Base-by-base conservation (phyloP, 148 eudicot genomes). In the Camellia japonica region DNA sequence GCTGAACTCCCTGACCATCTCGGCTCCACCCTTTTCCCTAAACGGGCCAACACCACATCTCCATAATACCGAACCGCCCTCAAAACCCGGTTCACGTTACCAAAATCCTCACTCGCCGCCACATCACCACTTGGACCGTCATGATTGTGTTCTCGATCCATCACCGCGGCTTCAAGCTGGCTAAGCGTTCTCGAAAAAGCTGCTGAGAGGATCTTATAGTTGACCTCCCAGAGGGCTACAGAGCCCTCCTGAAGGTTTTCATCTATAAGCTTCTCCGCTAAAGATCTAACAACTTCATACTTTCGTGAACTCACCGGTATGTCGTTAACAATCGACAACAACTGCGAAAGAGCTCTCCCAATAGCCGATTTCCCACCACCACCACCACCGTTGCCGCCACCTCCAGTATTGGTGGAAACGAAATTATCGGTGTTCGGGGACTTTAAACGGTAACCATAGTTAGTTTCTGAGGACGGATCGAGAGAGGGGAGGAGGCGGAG, bases 291-390 rank as follows among this genome's bases (percentile, higher is more conserved):
- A 51, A 89, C 80, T 44, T 90, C 94, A 73, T 92, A 94, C 75
- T 94, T 94, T 0, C 98, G 80, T 3, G 98, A 94, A 47, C 90
- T 88, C 0, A 92, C 95, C 0, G 98, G 94, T 15, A 94, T 81
- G 54, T 82, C 86, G 44, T 81, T 88, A 55, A 92, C 71, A 0
- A 90, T 81, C 44, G 81, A 78, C 15, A 94, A 78, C 60, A 94
- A 68, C 80, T 92, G 98, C 11, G 84, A n/a, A 20, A 93, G 89
- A 18, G 96, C 93, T 43, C 98, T 82, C 7, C 85, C 84, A n/a
- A 93, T 87, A 41, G 91, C 90, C 12, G 94, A 83, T 60, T 64
- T 85, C 6, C n/a, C n/a, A n/a, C n/a, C 65, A 11, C 19, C 72
- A 20, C 44, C 67, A 58, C 67, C 44, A 64, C 69, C 56, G 12